These are phyloP conservation scores for Capillidium heterosporum DNA, from an alignment of 371 early-diverging fungal species.

Conservation along the genomic window DNA sequence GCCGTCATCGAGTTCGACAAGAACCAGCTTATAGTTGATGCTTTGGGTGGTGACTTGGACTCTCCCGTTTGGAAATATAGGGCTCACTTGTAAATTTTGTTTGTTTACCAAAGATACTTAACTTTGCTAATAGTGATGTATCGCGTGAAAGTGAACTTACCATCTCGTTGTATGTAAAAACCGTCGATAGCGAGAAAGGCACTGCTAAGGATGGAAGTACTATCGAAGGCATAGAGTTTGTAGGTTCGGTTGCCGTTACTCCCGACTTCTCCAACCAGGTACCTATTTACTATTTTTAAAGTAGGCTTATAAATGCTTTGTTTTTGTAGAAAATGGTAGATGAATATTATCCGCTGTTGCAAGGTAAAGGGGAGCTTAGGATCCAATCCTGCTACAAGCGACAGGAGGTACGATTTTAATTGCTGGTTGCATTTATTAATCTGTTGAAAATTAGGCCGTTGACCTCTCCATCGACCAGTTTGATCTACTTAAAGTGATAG, in stretches of 20 bases:
- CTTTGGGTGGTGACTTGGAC: conserved; percentile 49
- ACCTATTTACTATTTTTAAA: conserved; percentile 2
- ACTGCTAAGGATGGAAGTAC: conserved; percentile 19
- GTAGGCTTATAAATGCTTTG: neutral
- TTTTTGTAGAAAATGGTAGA: conserved; percentile 20
- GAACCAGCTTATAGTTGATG: conserved; percentile 74
- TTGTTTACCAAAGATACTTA: neutral
- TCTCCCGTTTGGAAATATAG: conserved; percentile 70
- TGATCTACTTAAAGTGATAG: conserved; percentile 86
- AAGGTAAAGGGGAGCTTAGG: conserved; percentile 40
- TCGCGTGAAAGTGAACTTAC: conserved; percentile 65
- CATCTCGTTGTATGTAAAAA: conserved; percentile 70
- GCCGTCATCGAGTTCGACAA: conserved; percentile 85
- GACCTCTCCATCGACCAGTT: conserved; percentile 78
- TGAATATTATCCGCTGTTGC: conserved; percentile 32
- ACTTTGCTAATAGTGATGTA: conserved; percentile 57
- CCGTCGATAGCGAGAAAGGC: conserved; percentile 7
- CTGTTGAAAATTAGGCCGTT: conserved; percentile 15
- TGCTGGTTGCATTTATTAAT: neutral
- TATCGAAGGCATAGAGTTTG: conserved; percentile 33
- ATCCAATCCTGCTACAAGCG: conserved; percentile 51
- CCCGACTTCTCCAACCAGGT: conserved; percentile 37
- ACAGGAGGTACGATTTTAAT: conserved; percentile 23
- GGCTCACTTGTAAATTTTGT: conserved; percentile 64
- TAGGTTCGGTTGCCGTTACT: conserved; percentile 42